phyloP scores from a whole-genome alignment of 2,329 filamentous ascomycete genomes.

The Lithohypha guttulata region DNA sequence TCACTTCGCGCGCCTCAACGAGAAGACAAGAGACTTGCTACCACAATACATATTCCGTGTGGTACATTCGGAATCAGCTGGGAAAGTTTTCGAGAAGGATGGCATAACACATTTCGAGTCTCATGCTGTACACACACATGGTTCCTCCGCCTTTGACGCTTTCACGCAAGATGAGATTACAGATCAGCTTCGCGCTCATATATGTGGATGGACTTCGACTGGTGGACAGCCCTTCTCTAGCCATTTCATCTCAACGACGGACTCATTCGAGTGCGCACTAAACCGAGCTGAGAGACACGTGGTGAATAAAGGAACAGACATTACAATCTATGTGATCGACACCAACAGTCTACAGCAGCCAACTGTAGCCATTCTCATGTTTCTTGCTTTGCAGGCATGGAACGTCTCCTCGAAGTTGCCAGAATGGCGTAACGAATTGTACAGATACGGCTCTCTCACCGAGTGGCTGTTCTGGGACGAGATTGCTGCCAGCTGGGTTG shows the following conservation, averaged over 20 bases:
- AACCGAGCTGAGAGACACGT: not conserved
- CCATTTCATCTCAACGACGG: constrained; percentile 6
- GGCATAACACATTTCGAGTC: not conserved
- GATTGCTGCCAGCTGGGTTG: not conserved
- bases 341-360: not conserved
- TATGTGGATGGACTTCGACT: not conserved
- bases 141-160: not conserved
- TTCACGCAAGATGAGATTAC: not conserved
- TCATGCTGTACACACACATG: not conserved
- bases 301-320: not conserved
- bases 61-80: constrained; percentile 1
- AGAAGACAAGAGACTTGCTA: not conserved
- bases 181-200: not conserved
- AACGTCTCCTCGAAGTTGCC: not conserved
- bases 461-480: constrained; percentile 1
- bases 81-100: not conserved
- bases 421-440: not conserved
- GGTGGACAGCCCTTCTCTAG: not conserved
- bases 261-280: not conserved
- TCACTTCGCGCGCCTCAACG: not conserved
- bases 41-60: not conserved
- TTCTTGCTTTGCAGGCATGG: not conserved
- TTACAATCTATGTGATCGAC: constrained; percentile 1
- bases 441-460: not conserved
- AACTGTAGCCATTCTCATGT: not conserved